Evolutionary conservation across 2,329 filamentous ascomycete species (phyloP).

Genomic region (Aspergillus sp.): DNA sequence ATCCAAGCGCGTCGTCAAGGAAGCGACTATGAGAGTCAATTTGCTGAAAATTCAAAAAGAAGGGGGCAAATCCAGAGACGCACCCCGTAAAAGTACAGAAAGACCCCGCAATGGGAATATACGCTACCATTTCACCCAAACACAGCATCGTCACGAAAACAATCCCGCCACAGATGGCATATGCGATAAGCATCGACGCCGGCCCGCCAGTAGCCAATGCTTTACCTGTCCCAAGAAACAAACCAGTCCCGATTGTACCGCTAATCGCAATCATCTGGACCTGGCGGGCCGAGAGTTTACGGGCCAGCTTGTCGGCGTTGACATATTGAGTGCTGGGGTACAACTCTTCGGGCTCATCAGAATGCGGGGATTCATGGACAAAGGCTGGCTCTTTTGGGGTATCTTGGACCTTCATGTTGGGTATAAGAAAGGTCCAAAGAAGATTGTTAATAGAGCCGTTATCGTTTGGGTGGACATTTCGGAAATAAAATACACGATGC

Average conservation of each 20-base stretch:
- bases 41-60: neutral
- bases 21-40: constrained; percentile 26
- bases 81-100: constrained; percentile 50
- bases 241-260: constrained; percentile 44
- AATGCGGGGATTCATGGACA: constrained; percentile 1
- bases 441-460: no score
- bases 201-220: constrained; percentile 53
- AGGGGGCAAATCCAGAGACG: constrained; percentile 8
- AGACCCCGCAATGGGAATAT: constrained; percentile 46
- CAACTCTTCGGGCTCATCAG: constrained; percentile 9
- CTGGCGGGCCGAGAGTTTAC: constrained; percentile 53
- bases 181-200: constrained; percentile 51
- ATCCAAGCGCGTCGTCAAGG: constrained; percentile 38
- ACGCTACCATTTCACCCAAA: constrained; percentile 55
- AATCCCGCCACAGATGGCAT: constrained; percentile 49
- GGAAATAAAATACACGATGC: no score
- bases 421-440: no score
- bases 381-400: constrained; percentile 15
- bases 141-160: constrained; percentile 53
- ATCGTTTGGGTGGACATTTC: no score
- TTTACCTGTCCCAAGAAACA: constrained; percentile 56
- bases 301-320: constrained; percentile 43
- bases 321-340: constrained; percentile 11
- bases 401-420: constrained; percentile 8
- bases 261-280: constrained; percentile 58